Conservation (phyloP, 2,329 filamentous ascomycete genomes). For the Arthrobotrys pseudoclavata region DNA sequence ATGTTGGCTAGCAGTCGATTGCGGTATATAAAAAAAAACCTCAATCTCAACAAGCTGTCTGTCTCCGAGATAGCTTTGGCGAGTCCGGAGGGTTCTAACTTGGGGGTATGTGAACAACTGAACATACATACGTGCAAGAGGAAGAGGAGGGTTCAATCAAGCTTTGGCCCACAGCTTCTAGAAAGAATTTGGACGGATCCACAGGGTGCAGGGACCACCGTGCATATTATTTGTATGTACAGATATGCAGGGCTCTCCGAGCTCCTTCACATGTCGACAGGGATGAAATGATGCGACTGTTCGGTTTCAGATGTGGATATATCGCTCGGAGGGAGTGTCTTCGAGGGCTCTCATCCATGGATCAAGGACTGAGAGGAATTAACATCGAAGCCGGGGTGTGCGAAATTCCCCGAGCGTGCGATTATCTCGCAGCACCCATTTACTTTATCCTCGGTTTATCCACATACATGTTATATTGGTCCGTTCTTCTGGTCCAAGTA, state of each 20-base stretch:
- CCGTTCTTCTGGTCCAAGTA: background rate
- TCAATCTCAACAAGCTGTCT: conserved; percentile 12
- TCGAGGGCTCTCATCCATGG: conserved; percentile 12
- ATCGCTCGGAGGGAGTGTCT: conserved; percentile 9
- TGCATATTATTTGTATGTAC: conserved; percentile 30
- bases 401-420: conserved; percentile 51
- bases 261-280: conserved; percentile 56
- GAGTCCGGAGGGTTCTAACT: conserved; percentile 4
- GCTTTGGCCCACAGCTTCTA: conserved; percentile 48
- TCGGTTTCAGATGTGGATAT: conserved; percentile 45
- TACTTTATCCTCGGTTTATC: conserved; percentile 24
- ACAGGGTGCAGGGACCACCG: conserved; percentile 55
- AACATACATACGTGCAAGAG: background rate
- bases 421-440: conserved; percentile 48
- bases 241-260: conserved; percentile 46
- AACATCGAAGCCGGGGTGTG: conserved; percentile 27
- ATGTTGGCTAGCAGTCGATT: background rate
- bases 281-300: conserved; percentile 51
- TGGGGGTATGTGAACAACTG: background rate
- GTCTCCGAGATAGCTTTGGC: conserved; percentile 26
- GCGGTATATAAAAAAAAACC: conserved; percentile 45
- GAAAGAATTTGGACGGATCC: conserved; percentile 46
- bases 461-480: background rate
- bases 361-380: conserved; percentile 25
- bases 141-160: background rate